Base-by-base conservation (phyloP, 2,329 filamentous ascomycete species). In the Ophiostoma novo-ulmi region DNA sequence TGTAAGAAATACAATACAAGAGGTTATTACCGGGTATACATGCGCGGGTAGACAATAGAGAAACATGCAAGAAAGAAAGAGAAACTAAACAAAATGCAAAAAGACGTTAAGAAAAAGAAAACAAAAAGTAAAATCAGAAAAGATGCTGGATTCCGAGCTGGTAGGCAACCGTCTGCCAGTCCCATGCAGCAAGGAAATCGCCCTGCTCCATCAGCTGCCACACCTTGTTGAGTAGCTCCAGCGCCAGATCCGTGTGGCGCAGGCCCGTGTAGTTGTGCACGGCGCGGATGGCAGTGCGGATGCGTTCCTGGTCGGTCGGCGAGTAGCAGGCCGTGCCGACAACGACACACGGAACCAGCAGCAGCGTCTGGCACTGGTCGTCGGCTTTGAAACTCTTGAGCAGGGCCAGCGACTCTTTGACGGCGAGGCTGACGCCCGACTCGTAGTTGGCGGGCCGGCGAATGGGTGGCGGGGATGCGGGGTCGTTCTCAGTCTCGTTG, bases 301-400 rank as follows among this genome's bases (percentile, higher is more conserved):
- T 79, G 14, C 85, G 81, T n/a, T 83, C 80, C 68, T 85, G 84
- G 73, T 88, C 85, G 1, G 77, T 73, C 0, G 80, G 78, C 1
- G 83, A 81, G 74, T 89, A 88, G 72, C 85, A 86, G 0, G 86
- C 84, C n/a, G 85, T 86, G 31, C 87, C 87, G 58, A 89, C 83
- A 1, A 89, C 78, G 35, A 89, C 82, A 70, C 86, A 87, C 0
- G 87, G 87, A 17, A 89, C 83, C 26, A 89, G 78, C 0, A 89
- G 80, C 3, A 89, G 79, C 0, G 86, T 87, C 75, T 89, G 87
- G 4, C 82, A 82, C 0, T 86, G 85, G 72, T 89, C 87, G 20
- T 82, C 83, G 1, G 86, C 82, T 71, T 82, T 83, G 76, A 90
- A 86, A 0, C 81, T 81, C 70, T 85, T 83, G 5, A 89, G 76